A percentile compares a stretch with the other conserved stretches of the same genome.
Evolutionary conservation across 768 basidiomycete species (phyloP).

Genomic region (Suillus lakei): DNA sequence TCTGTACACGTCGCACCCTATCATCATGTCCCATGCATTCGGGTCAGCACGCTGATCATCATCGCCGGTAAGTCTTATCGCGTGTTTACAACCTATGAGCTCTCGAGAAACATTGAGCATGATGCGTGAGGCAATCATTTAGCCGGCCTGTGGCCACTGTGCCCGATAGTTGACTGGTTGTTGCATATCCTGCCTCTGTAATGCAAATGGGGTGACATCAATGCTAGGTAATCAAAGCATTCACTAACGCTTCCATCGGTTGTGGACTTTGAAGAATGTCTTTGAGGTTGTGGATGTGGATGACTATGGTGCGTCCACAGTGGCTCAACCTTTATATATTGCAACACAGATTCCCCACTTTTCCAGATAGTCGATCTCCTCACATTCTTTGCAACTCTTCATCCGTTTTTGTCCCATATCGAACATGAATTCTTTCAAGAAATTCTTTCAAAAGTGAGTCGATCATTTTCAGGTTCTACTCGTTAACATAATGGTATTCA

Average conservation of each 20-base stretch:
- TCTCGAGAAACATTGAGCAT: not conserved
- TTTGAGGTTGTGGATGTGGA: not conserved
- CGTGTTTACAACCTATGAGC: not conserved
- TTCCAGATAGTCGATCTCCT: not conserved
- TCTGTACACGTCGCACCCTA: not conserved
- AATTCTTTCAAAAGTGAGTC: conserved; percentile 15
- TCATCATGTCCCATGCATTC: not conserved
- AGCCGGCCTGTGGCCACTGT: not conserved
- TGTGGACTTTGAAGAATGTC: not conserved
- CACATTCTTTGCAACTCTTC: not conserved
- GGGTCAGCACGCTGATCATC: not conserved
- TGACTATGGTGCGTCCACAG: not conserved
- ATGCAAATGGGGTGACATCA: not conserved
- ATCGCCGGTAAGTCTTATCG: not conserved
- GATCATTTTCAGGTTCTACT: not conserved
- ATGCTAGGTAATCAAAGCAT: not conserved
- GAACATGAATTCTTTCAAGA: not conserved
- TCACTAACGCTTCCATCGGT: not conserved
- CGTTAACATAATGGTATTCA: not conserved
- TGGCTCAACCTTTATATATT: not conserved
- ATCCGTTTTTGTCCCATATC: not conserved
- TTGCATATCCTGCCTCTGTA: not conserved
- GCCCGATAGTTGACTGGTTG: too few relatives aligned
- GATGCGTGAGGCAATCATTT: too few relatives aligned
- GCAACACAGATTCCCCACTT: not conserved